Conservation (phyloP, 805 yeast species). For the Wickerhamomyces queroliae region DNA sequence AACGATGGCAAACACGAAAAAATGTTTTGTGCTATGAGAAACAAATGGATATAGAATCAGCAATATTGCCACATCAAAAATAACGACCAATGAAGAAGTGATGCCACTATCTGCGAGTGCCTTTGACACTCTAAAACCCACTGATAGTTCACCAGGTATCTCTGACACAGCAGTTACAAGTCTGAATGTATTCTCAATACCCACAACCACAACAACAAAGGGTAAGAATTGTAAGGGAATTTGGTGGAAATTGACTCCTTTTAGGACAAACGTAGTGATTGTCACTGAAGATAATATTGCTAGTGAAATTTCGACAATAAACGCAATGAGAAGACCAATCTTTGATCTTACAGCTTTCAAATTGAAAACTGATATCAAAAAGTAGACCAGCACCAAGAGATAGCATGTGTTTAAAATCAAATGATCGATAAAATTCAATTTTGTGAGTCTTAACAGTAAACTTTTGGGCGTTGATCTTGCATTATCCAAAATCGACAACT, state of each 20-base stretch:
- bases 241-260: constrained; percentile 28
- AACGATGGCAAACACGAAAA: constrained; percentile 39
- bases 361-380: constrained; percentile 33
- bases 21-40: constrained; percentile 29
- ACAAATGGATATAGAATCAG: constrained; percentile 25
- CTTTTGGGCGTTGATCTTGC: neutral
- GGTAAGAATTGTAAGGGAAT: constrained; percentile 37
- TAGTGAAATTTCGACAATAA: constrained; percentile 32
- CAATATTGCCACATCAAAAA: constrained; percentile 22
- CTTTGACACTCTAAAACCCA: constrained; percentile 30
- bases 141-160: constrained; percentile 36
- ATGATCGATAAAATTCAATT: constrained; percentile 17
- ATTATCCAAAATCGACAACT: neutral
- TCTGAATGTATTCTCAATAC: constrained; percentile 43
- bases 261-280: constrained; percentile 31
- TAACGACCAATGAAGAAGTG: constrained; percentile 30
- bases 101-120: constrained; percentile 32
- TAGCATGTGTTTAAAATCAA: constrained; percentile 20
- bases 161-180: constrained; percentile 33
- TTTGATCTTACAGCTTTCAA: constrained; percentile 39
- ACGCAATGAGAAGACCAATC: constrained; percentile 39
- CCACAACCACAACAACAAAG: constrained; percentile 34
- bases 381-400: constrained; percentile 25
- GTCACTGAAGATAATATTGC: constrained; percentile 38
- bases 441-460: constrained; percentile 9